A percentile compares a stretch with the other conserved stretches of the same genome.
Conservation (phyloP, 129 eudicot species). For the Helichrysum umbraculigerum region DNA sequence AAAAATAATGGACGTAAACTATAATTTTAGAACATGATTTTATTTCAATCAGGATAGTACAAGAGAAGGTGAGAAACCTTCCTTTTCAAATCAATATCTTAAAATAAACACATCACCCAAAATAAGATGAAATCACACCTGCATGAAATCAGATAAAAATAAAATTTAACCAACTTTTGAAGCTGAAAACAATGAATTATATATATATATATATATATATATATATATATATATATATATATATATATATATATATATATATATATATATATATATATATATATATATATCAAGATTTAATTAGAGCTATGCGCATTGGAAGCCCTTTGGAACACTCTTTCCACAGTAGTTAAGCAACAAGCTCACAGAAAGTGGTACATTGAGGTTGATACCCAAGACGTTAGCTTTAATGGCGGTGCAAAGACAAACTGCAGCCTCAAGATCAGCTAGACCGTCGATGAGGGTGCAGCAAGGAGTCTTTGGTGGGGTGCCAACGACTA, state of each 20-base stretch:
- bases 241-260: too few species aligned
- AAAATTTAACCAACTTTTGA: neutral
- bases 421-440: constrained; percentile 15
- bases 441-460: neutral
- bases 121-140: neutral
- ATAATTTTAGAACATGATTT: neutral
- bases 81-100: neutral
- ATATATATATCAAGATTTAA: too few species aligned
- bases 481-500: constrained; percentile 15
- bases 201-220: too few species aligned
- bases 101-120: neutral
- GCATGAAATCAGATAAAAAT: neutral
- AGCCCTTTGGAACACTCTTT: constrained; percentile 17
- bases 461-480: constrained; percentile 14
- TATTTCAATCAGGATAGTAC: neutral
- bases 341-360: constrained; percentile 23
- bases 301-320: neutral
- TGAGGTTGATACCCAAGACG: constrained; percentile 10
- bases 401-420: constrained; percentile 20
- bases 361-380: constrained; percentile 7
- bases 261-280: too few species aligned
- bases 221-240: too few species aligned
- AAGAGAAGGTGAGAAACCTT: neutral
- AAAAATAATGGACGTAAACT: neutral
- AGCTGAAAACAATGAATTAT: neutral